Evolutionary conservation across 2,329 filamentous ascomycete genomes (phyloP).

Genomic region (Fusarium fracticaudum): DNA sequence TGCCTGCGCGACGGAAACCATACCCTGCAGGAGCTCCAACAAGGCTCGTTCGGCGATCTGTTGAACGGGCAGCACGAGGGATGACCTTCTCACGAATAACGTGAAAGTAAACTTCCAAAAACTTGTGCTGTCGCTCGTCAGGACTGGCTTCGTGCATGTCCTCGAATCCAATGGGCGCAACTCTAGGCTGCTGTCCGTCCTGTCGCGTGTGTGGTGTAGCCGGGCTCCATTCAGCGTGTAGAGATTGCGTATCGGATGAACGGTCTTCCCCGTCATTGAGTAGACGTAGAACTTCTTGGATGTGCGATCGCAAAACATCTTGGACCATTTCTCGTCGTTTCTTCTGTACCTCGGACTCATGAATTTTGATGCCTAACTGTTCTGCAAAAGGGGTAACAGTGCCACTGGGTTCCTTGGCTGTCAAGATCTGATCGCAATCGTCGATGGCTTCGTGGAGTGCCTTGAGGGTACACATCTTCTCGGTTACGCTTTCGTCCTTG

Average conservation of each 20-base stretch:
- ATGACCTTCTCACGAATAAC: conserved; percentile 55
- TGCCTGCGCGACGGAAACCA: conserved; percentile 34
- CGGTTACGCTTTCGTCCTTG: conserved; percentile 30
- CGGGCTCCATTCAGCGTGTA: conserved; percentile 30
- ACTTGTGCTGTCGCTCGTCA: conserved; percentile 58
- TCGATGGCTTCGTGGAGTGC: conserved; percentile 54
- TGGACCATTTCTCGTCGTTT: conserved; percentile 51
- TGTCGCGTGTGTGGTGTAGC: conserved; percentile 10
- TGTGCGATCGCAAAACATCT: conserved; percentile 59
- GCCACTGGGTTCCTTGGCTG: conserved; percentile 41
- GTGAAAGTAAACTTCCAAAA: conserved; percentile 65
- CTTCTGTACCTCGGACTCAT: conserved; percentile 34
- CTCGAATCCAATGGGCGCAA: conserved; percentile 48
- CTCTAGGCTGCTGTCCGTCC: conserved; percentile 18
- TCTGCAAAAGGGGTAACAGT: conserved; percentile 16
- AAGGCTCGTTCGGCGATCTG: conserved; percentile 40
- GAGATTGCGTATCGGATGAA: conserved; percentile 37
- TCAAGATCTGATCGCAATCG: conserved; percentile 56
- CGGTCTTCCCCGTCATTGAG: conserved; percentile 54
- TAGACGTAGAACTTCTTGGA: conserved; percentile 58
- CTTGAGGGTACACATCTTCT: conserved; percentile 50
- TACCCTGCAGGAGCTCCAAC: conserved; percentile 35
- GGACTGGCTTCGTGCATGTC: conserved; percentile 59
- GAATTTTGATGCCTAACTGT: background rate
- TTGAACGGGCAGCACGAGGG: conserved; percentile 44